These are phyloP conservation scores for Schoenoplectus triqueter DNA, from an alignment of 202 grass and related monocot genomes.

Conservation along the genomic window DNA sequence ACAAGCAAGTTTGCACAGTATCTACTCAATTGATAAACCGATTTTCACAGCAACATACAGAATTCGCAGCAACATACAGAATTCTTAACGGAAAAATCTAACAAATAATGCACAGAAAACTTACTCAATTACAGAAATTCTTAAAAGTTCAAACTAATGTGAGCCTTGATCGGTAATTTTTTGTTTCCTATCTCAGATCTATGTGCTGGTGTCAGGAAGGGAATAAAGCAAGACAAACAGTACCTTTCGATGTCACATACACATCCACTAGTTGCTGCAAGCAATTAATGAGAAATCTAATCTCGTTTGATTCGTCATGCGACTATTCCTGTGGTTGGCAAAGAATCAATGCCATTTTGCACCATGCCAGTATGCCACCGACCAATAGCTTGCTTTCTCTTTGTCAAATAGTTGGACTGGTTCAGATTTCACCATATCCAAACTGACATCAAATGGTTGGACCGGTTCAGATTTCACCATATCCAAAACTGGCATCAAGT, in stretches of 20 bases:
- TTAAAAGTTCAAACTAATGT: too few species aligned
- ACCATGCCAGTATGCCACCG: not conserved
- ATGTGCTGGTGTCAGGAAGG: not conserved
- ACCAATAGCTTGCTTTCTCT: not conserved
- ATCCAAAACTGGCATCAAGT: not conserved
- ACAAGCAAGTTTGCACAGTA: not conserved
- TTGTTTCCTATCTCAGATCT: too few species aligned
- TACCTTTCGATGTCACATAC: conserved; percentile 19
- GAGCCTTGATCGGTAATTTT: too few species aligned
- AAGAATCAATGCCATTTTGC: not conserved
- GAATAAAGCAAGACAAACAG: conserved; percentile 6
- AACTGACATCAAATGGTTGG: conserved; percentile 19
- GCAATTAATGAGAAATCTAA: conserved; percentile 7
- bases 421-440: conserved; percentile 22
- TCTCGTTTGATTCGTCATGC: conserved; percentile 5
- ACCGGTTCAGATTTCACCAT: not conserved
- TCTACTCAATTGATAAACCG: not conserved
- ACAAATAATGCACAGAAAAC: too few species aligned
- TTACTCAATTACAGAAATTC: too few species aligned
- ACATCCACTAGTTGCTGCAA: conserved; percentile 16
- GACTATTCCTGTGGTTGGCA: not conserved
- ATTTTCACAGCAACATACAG: too few species aligned
- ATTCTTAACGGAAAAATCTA: not conserved
- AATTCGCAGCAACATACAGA: not conserved
- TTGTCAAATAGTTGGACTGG: not conserved